Percentiles rank a stretch among this genome's conserved stretches.
Evolutionary conservation across 805 yeast genomes (phyloP).

Genomic region (Barnettozyma wickerhamii): DNA sequence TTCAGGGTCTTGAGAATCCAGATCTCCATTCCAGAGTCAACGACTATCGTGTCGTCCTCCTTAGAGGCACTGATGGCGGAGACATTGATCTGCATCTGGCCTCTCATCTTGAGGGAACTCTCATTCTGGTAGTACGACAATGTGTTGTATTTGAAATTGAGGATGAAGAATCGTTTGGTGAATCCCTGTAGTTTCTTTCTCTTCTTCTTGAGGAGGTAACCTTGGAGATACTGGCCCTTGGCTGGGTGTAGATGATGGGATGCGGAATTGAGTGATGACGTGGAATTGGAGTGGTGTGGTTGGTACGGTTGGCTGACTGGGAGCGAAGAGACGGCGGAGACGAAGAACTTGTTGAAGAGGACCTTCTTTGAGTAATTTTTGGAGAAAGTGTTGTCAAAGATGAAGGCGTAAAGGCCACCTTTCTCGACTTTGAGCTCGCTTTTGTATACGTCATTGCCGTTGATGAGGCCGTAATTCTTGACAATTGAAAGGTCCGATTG

Average conservation of each 20-base stretch:
- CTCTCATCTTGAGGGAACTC: constrained; percentile 70
- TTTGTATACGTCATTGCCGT: constrained; percentile 55
- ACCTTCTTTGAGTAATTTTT: constrained; percentile 81
- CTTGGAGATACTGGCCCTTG: constrained; percentile 73
- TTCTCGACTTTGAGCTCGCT: constrained; percentile 56
- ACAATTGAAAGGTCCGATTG: constrained; percentile 48
- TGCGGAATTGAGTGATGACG: constrained; percentile 6
- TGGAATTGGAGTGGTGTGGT: constrained; percentile 11
- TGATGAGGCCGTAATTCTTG: constrained; percentile 51
- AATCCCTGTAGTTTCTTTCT: constrained; percentile 85
- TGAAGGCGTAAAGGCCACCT: constrained; percentile 79
- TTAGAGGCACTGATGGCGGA: constrained; percentile 80
- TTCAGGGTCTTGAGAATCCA: constrained; percentile 80
- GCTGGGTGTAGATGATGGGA: constrained; percentile 34
- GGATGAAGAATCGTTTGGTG: constrained; percentile 75
- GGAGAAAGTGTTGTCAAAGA: constrained; percentile 89
- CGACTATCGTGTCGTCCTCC: constrained; percentile 60
- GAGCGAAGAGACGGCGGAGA: constrained; percentile 1
- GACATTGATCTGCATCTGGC: constrained; percentile 83
- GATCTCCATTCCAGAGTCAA: constrained; percentile 93
- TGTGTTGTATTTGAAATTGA: constrained; percentile 79
- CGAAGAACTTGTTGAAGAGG: constrained; percentile 45
- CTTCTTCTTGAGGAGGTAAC: constrained; percentile 72
- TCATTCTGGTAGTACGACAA: constrained; percentile 75
- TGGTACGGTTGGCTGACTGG: neutral